phyloP scores from a whole-genome alignment of 257 asterid genomes.

The Solanum appendiculatum region DNA sequence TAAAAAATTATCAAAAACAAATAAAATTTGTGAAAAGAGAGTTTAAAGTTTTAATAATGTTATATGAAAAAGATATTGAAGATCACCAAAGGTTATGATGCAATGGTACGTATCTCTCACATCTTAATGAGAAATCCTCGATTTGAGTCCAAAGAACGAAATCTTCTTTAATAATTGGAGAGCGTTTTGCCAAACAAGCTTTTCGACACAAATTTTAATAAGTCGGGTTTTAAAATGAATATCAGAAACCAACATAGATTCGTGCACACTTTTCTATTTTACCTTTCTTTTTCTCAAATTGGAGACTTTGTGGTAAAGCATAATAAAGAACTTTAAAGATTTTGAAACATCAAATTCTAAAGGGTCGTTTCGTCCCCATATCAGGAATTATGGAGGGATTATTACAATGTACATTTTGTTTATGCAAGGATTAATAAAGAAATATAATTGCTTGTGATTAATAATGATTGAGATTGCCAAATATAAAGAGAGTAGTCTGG shows the following conservation, averaged over 20 bases:
- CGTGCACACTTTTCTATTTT: background rate
- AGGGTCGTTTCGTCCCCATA: background rate
- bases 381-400: background rate
- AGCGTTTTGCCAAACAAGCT: background rate
- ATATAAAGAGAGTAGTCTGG: background rate
- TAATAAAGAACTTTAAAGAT: background rate
- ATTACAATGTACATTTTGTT: background rate
- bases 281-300: background rate
- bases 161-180: background rate
- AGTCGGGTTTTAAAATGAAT: background rate
- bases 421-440: background rate
- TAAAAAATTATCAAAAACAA: background rate
- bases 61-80: background rate
- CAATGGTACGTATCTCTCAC: background rate
- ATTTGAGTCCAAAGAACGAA: fast-evolving
- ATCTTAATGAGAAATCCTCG: background rate
- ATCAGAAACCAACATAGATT: background rate
- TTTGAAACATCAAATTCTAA: background rate
- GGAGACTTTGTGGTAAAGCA: background rate
- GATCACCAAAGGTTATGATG: background rate
- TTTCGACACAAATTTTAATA: background rate
- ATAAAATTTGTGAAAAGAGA: background rate
- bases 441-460: background rate
- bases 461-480: background rate
- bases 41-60: background rate